Conservation (phyloP, 208 protist genomes). For the Acanthamoeba royreba region DNA sequence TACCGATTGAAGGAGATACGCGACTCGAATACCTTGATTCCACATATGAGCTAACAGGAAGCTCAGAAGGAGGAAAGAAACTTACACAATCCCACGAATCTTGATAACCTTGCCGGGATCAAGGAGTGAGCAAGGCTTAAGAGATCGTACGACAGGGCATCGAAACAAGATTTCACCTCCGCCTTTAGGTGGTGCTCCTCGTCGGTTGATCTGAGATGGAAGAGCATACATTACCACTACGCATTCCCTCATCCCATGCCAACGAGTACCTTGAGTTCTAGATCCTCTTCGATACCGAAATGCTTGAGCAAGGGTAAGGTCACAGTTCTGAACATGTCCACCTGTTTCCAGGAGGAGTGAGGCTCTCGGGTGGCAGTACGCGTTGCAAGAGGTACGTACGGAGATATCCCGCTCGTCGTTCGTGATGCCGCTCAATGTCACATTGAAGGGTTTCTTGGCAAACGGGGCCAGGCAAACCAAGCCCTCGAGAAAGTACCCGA, state of each 20-base stretch:
- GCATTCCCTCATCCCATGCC: not conserved
- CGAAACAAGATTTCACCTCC: constrained; percentile 74
- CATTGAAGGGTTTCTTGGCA: constrained; percentile 69
- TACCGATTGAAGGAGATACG: constrained; percentile 76
- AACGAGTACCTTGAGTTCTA: constrained; percentile 61
- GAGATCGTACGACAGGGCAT: constrained; percentile 65
- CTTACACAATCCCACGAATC: constrained; percentile 73
- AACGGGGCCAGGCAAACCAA: constrained; percentile 78
- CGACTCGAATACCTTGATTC: constrained; percentile 62
- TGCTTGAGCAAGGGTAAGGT: constrained; percentile 74
- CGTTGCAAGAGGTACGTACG: constrained; percentile 30
- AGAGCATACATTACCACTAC: not conserved
- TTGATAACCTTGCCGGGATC: constrained; percentile 71
- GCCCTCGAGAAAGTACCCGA: constrained; percentile 79
- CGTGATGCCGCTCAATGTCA: constrained; percentile 79
- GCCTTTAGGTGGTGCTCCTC: constrained; percentile 73
- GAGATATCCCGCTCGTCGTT: constrained; percentile 75
- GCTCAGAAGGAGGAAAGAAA: not conserved
- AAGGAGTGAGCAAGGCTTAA: constrained; percentile 59
- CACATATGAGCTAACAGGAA: not conserved
- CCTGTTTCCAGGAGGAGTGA: not conserved
- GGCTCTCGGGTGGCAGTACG: not conserved
- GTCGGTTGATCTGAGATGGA: constrained; percentile 50
- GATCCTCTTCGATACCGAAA: constrained; percentile 77
- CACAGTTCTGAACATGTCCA: constrained; percentile 79